Base-by-base conservation (phyloP, 805 yeast species). In the Lachancea kluyveri region DNA sequence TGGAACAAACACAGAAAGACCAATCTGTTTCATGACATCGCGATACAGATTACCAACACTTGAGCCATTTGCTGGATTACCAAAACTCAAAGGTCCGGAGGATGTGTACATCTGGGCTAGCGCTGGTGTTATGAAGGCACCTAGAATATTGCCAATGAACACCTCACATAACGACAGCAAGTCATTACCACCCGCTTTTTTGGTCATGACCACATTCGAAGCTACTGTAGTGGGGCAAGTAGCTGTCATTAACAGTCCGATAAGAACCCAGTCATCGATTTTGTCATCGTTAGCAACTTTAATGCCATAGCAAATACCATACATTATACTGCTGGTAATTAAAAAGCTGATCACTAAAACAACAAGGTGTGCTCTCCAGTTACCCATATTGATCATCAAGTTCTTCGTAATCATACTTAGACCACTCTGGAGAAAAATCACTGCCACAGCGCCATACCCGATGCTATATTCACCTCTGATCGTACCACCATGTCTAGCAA, bases 191-290 rank as follows among this genome's bases (percentile, higher is more conserved):
- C 79, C 77, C 0, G 96, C 95, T 37, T 72, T 72, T 32, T 77
- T 70, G 5, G 96, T 87, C 95, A 87, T 87, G 17, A 87, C 88
- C 17, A 87, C 95, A 52, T 87, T 87, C 2, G 95, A 85, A 0
- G 88, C 75, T 12, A 87, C 94, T 0, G 96, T 87, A 6, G 96
- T 87, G 17, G 96, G 96, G 54, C 94, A 83, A 8, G 90, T 72
- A 18, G 84, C 83, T 2, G 95, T 82, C 27, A 85, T 80, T 12
- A 87, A 72, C 37, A 87, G 57, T 1, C 96, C 96, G 9, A 81
- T 81, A 14, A 87, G 61, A 44, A 85, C 70, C 85, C 92, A 85
- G 20, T 72, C 67, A 44, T 77, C 79, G 21, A 86, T 82, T n/a
- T 62, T 52, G 1, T 61, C 54, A 48, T 82, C 68, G 39, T 70